Base-by-base conservation (phyloP, 768 basidiomycete genomes). In the Calvatia gigantea region DNA sequence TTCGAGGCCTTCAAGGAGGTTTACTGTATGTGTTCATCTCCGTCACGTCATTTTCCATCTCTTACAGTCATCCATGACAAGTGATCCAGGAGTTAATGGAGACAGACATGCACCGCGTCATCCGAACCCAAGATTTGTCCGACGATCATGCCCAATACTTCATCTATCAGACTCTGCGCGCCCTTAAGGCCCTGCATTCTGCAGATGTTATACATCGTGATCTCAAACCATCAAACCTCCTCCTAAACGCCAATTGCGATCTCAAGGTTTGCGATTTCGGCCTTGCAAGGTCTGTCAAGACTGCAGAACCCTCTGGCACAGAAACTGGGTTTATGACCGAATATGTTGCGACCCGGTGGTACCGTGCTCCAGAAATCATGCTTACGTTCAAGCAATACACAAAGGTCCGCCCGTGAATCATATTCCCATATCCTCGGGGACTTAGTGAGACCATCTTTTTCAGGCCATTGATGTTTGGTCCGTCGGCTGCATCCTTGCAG, bases 291-390 rank as follows among this genome's bases (percentile, higher is more conserved):
- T 90, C 88, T 8, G 89, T 91, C 38, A 89, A 82, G 71, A 91
- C 90, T 3, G 89, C 90, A 4, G 89, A 91, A 67, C 87, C 89
- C 0, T 87, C 86, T 12, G 90, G 89, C 21, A 91, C 88, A 6
- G 89, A 91, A 63, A 90, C 81, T 5, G 86, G 86, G 4, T 94
- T 94, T 75, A 94, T 95, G 93, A 96, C 93, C 1, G 91, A 94
- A 84, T 96, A 95, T 65, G 97, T 99, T 46, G 96, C 97, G 2
- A 98, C 97, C 23, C 80, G 97, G 62, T 99, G 97, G 97, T 99
- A 98, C 67, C 86, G 97, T 33, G 97, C 97, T 0, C 97, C 97
- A 0, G 97, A 99, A 70, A 95, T 99, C 74, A 99, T 99, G 97
- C 80, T 99, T 49, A 97, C 94, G 8, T 98, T 98, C 80, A 96